phyloP scores from a whole-genome alignment of 441 rosid genomes.

The Mallotus repandus region DNA sequence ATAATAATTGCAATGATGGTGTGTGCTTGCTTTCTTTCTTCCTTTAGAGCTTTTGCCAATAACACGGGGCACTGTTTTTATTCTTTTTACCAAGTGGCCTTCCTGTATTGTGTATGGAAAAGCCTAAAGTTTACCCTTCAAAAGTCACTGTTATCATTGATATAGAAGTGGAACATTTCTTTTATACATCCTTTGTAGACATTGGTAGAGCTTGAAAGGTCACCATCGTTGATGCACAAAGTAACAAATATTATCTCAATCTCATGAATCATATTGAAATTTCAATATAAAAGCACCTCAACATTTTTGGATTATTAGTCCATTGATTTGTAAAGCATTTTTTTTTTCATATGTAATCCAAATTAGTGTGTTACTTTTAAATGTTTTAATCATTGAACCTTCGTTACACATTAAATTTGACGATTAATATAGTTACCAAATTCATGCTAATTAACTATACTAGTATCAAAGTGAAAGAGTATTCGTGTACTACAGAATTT shows the following conservation, averaged over 20 bases:
- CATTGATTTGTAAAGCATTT: background rate
- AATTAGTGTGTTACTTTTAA: too few relatives aligned
- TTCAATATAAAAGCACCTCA: background rate
- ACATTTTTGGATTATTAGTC: background rate
- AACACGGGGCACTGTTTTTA: conserved; percentile 16
- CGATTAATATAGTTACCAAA: too few relatives aligned
- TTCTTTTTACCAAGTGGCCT: conserved; percentile 11
- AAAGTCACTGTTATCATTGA: background rate
- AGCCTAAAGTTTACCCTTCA: conserved; percentile 4
- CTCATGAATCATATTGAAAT: background rate
- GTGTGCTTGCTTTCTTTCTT: conserved; percentile 5
- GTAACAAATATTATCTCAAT: background rate
- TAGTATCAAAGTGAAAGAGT: too few relatives aligned
- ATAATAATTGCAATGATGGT: conserved; percentile 35
- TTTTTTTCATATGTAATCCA: background rate
- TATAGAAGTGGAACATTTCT: background rate
- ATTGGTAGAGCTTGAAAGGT: background rate
- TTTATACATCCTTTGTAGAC: background rate
- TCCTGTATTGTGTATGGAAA: background rate
- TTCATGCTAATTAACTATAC: too few relatives aligned
- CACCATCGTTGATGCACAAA: background rate
- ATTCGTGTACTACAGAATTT: too few relatives aligned
- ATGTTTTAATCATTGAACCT: too few relatives aligned
- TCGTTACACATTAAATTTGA: too few relatives aligned
- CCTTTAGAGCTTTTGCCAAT: conserved; percentile 20